These are phyloP conservation scores for Cenchrus fungigraminus DNA, from an alignment of 176 grass and related monocot genomes.

Conservation along the genomic window DNA sequence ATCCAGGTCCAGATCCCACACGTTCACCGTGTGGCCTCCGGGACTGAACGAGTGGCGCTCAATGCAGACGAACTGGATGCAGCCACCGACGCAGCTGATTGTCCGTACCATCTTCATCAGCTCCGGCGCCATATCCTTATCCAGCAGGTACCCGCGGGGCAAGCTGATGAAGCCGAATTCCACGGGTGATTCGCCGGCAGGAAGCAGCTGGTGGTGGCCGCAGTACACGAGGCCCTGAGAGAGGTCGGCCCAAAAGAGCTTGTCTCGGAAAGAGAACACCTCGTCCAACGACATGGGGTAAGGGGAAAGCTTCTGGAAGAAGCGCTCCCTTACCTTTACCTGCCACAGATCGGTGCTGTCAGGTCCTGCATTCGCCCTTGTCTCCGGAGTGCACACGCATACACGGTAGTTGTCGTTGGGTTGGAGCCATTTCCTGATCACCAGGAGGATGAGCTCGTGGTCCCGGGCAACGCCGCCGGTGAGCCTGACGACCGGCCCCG, in stretches of 20 bases:
- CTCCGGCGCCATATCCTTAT: rapidly evolving
- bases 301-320: not conserved
- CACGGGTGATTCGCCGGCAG: not conserved
- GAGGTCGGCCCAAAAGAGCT: conserved; percentile 14
- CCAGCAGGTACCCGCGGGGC: not conserved
- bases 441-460: not conserved
- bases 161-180: not conserved
- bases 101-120: not conserved
- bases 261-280: not conserved
- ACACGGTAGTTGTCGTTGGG: not conserved
- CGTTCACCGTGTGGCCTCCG: not conserved
- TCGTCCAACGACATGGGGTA: not conserved
- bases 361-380: not conserved
- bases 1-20: not conserved
- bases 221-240: not conserved
- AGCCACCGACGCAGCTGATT: not conserved
- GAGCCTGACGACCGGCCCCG: not conserved
- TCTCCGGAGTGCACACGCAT: not conserved
- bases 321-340: not conserved
- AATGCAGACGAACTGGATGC: conserved; percentile 1
- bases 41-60: too few species aligned
- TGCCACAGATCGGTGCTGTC: not conserved
- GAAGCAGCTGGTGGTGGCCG: too few species aligned
- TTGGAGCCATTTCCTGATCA: rapidly evolving
- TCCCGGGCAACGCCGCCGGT: not conserved